These are phyloP conservation scores for Xylaria sp. DNA, from an alignment of 2,329 filamentous ascomycete species.

Conservation along the genomic window DNA sequence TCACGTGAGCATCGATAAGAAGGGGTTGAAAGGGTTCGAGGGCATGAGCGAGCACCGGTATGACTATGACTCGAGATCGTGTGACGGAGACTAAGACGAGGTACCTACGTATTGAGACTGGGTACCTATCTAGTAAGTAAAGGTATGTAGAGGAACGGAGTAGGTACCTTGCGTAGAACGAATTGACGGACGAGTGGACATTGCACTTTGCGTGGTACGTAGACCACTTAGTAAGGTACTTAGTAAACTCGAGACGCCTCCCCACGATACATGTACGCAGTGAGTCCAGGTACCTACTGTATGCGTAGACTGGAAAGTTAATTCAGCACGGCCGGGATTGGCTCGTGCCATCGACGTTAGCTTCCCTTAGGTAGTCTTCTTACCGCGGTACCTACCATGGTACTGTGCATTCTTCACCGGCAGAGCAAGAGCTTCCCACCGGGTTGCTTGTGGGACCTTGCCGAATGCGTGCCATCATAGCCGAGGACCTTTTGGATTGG, in stretches of 20 bases:
- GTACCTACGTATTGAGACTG: too few relatives aligned
- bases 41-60: not conserved
- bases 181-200: constrained; percentile 25
- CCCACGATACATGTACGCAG: too few relatives aligned
- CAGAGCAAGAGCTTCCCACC: constrained; percentile 19
- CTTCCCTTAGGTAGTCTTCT: not conserved
- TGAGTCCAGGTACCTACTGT: not conserved
- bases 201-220: constrained; percentile 14
- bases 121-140: too few relatives aligned
- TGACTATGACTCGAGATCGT: constrained; percentile 38
- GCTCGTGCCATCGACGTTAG: constrained; percentile 32
- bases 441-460: constrained; percentile 24
- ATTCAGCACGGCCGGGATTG: constrained; percentile 41
- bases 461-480: constrained; percentile 39
- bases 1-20: constrained; percentile 11
- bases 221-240: too few relatives aligned
- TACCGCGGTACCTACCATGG: not conserved
- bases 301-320: constrained; percentile 17
- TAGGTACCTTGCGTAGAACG: too few relatives aligned
- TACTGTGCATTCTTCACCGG: not conserved
- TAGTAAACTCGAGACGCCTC: constrained; percentile 8
- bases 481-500: constrained; percentile 34
- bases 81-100: constrained; percentile 27
- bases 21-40: constrained; percentile 1
- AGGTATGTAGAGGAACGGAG: too few relatives aligned